Conservation (phyloP, 805 yeast genomes). For the Saccharomycopsis selenospora region DNA sequence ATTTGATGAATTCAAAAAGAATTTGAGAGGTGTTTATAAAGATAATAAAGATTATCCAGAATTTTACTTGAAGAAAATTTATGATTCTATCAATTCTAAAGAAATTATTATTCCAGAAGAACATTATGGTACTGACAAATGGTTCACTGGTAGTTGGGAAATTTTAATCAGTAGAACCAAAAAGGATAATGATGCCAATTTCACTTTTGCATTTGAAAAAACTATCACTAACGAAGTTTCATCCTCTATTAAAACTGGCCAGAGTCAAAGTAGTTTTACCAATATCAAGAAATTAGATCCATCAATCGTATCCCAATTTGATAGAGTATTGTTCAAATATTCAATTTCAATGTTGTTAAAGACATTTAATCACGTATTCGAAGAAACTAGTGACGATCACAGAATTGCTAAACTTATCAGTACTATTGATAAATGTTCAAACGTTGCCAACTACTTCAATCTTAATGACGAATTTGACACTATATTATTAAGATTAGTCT, state of each 20-base stretch:
- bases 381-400: constrained; percentile 85
- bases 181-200: constrained; percentile 26
- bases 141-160: constrained; percentile 88
- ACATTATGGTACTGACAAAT: constrained; percentile 84
- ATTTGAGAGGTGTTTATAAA: constrained; percentile 73
- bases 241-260: constrained; percentile 25
- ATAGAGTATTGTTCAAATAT: constrained; percentile 59
- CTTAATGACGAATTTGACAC: constrained; percentile 52
- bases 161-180: constrained; percentile 46
- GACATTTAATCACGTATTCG: constrained; percentile 70
- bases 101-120: constrained; percentile 98
- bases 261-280: constrained; percentile 22
- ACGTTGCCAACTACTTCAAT: constrained; percentile 60
- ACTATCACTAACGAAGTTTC: constrained; percentile 4
- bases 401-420: constrained; percentile 82
- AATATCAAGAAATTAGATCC: constrained; percentile 21
- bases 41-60: constrained; percentile 68
- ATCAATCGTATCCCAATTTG: constrained; percentile 46
- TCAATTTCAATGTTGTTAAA: constrained; percentile 59
- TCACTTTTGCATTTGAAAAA: constrained; percentile 18
- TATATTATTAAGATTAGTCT: constrained; percentile 58
- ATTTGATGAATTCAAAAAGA: constrained; percentile 69
- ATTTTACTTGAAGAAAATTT: constrained; percentile 80
- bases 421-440: constrained; percentile 78
- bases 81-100: constrained; percentile 67